phyloP scores from a whole-genome alignment of 2,329 filamentous ascomycete species.

The Colletotrichum brevisporum region DNA sequence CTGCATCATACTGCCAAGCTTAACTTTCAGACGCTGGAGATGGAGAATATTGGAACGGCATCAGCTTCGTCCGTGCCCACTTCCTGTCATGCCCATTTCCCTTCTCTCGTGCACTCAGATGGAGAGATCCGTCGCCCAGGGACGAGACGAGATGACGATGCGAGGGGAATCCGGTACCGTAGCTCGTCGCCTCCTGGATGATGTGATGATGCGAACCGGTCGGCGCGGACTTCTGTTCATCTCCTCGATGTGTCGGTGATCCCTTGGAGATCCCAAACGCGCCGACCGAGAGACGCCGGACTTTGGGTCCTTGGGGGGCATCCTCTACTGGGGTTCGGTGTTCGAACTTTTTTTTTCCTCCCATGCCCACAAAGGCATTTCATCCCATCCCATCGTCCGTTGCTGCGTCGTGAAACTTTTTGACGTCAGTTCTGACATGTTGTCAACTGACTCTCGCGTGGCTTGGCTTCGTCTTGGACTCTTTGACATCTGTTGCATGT shows the following conservation, averaged over 20 bases:
- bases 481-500: not conserved
- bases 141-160: too few relatives aligned
- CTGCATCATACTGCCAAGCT: conserved; percentile 39
- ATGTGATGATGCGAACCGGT: not conserved
- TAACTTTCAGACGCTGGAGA: conserved; percentile 34
- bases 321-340: not conserved
- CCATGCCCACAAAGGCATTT: not conserved
- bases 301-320: not conserved
- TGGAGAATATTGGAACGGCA: conserved; percentile 26
- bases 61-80: conserved; percentile 29
- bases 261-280: conserved; percentile 34
- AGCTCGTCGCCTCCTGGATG: conserved; percentile 7
- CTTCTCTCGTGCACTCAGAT: not conserved
- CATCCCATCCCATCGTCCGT: conserved; percentile 16
- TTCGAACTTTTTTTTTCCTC: not conserved
- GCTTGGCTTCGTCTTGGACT: not conserved
- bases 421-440: conserved; percentile 14
- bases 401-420: not conserved
- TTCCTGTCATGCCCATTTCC: conserved; percentile 5
- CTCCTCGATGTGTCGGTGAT: conserved; percentile 23
- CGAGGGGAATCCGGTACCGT: not conserved
- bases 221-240: not conserved
- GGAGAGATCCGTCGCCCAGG: too few relatives aligned
- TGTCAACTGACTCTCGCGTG: conserved; percentile 20
- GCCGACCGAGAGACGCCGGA: not conserved